Base-by-base conservation (phyloP, 768 basidiomycete species). In the Rhodosporidiobolus odoratus region DNA sequence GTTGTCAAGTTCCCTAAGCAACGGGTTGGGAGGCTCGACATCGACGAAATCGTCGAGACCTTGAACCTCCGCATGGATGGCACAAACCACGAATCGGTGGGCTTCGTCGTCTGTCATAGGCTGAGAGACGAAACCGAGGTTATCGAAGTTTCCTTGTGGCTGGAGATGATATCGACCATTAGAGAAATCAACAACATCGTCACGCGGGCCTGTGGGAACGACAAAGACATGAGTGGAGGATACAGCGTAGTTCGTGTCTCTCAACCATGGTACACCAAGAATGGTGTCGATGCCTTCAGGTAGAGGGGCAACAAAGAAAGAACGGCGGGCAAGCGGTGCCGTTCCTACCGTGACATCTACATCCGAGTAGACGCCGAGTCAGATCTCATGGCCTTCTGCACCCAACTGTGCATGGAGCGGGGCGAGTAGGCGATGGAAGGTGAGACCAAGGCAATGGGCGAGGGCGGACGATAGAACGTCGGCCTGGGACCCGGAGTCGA, bases 1-100 rank as follows among this genome's bases (percentile, higher is more conserved):
- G 34, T 66, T 21, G 19, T 62, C 47, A 5, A 40, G 17, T 19
- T 47, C 19, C 34, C 63, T 38, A 30, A 62, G 35, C 9, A 68
- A 56, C 40, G 56, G 45, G 25, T 68, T 68, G 35, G 47, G 61
- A 30, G 60, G 53, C 60, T 68, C 67, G 37, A 23, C 25, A 25
- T 41, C 61, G 37, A 68, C 45, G 35, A 6, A 34, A 23, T 62
- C 61, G 21, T 62, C 56, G 19, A 38, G 19, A 3, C 37, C 21
- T 23, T 2, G 2, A n/a, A 58, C 61, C 19, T 37, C 45, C 3
- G 56, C 45, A 10, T 13, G 12, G 21, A 66, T 32, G 0, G 54
- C 56, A 25, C 57, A 58, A 7, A 58, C 1, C 7, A 38, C 30
- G 32, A 68, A 68, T 1, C n/a, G 3, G 21, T n/a, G 9, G 23